A percentile compares a stretch with the other conserved stretches of the same genome.
Conservation (phyloP, 768 basidiomycete genomes). For the Psilocybe cubensis region DNA sequence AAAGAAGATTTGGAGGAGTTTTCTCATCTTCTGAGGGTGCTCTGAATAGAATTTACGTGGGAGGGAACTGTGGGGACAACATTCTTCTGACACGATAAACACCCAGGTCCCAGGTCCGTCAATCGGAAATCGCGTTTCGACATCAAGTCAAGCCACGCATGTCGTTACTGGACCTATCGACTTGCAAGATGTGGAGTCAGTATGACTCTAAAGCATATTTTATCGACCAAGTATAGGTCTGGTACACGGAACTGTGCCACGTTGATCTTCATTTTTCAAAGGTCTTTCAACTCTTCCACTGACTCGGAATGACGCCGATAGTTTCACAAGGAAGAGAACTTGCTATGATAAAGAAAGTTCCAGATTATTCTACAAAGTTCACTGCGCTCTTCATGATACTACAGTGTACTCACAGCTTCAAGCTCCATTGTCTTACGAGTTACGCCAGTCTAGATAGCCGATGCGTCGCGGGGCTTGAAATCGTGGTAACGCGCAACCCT, state of each 20-base stretch:
- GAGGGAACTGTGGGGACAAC: neutral
- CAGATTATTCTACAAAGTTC: neutral
- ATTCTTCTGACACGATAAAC: neutral
- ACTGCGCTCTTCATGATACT: neutral
- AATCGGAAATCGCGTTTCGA: neutral
- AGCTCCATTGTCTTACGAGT: neutral
- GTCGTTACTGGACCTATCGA: neutral
- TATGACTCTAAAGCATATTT: neutral
- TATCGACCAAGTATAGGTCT: neutral
- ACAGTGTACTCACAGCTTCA: neutral
- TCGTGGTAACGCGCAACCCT: neutral
- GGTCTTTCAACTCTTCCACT: too few relatives aligned
- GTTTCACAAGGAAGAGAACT: too few relatives aligned
- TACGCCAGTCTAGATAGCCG: neutral
- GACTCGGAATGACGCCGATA: too few relatives aligned
- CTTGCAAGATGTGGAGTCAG: neutral
- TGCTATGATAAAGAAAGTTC: neutral
- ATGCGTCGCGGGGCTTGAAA: neutral
- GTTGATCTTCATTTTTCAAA: too few relatives aligned
- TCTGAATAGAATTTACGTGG: neutral
- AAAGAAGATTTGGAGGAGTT: neutral
- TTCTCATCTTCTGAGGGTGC: neutral
- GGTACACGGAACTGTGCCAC: too few relatives aligned
- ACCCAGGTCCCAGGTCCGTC: too few relatives aligned
- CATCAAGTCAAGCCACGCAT: neutral